phyloP scores from a whole-genome alignment of 2,329 filamentous ascomycete species.

The Fusarium avenaceum region DNA sequence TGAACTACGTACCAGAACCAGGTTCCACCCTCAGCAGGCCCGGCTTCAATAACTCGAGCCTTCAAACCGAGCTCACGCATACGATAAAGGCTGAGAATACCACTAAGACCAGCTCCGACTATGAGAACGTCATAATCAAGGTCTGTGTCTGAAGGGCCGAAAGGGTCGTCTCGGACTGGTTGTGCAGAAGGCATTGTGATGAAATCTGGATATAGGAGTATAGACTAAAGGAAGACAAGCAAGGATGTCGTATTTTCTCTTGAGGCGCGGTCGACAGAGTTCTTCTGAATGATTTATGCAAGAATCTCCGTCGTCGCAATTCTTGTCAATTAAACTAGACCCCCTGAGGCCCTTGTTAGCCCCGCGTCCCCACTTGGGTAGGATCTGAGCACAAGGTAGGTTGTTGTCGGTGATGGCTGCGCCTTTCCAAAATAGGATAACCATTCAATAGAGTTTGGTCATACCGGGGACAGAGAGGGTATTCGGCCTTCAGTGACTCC shows the following conservation, averaged over 20 bases:
- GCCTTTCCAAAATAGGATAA: constrained; percentile 29
- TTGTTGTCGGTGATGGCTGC: not conserved
- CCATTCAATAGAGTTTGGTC: not conserved
- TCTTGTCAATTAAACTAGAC: not conserved
- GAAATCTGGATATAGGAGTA: too few relatives aligned
- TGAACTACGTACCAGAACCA: constrained; percentile 57
- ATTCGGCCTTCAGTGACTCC: not conserved
- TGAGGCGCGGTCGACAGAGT: not conserved
- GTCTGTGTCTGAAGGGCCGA: constrained; percentile 6
- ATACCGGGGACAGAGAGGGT: not conserved
- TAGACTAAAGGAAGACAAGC: not conserved
- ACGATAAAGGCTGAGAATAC: constrained; percentile 58
- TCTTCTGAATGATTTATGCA: constrained; percentile 3
- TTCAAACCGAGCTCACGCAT: constrained; percentile 56
- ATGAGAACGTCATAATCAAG: constrained; percentile 45
- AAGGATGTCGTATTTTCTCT: not conserved
- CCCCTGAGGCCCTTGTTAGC: not conserved
- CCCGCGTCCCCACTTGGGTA: constrained; percentile 1
- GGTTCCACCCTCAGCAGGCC: constrained; percentile 59
- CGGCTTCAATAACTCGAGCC: constrained; percentile 57
- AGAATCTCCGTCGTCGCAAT: not conserved
- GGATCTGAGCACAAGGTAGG: too few relatives aligned
- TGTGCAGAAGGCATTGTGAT: constrained; percentile 34
- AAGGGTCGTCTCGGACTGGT: constrained; percentile 17
- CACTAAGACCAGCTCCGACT: constrained; percentile 51